Conservation (phyloP, 208 protist species). For the Lotmaria passim region DNA sequence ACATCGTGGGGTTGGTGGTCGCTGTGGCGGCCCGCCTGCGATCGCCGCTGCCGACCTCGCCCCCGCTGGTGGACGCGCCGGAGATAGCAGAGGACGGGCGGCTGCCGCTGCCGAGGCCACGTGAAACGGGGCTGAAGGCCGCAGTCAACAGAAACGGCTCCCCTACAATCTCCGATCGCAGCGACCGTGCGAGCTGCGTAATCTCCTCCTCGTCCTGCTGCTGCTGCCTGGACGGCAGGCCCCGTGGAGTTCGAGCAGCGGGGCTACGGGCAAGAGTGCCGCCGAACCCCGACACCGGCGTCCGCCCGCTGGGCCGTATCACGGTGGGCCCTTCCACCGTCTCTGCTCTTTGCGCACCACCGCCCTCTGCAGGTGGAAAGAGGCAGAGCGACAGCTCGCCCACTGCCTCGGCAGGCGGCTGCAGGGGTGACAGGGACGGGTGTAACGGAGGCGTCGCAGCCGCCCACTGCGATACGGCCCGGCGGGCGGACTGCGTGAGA, state of each 20-base stretch:
- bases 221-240: not conserved
- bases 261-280: not conserved
- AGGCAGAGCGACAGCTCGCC: no score
- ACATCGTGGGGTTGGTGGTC: not conserved
- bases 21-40: not conserved
- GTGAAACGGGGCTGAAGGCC: slow-evolving; percentile 3
- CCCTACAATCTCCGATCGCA: slow-evolving; percentile 31
- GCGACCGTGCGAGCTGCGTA: slow-evolving; percentile 31
- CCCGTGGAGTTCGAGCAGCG: not conserved
- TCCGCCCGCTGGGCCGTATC: no score
- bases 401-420: no score
- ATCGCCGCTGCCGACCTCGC: not conserved
- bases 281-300: not conserved
- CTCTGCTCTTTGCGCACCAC: no score
- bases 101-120: slow-evolving; percentile 3
- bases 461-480: not conserved
- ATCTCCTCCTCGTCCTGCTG: slow-evolving; percentile 29
- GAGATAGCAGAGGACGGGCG: not conserved
- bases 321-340: no score
- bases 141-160: slow-evolving; percentile 29
- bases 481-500: not conserved
- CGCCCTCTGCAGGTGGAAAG: no score
- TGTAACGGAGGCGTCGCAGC: not conserved
- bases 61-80: not conserved
- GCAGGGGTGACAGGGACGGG: not conserved